Percentiles rank a stretch among this genome's conserved stretches.
phyloP scores from a whole-genome alignment of 208 protist genomes.

The Trypanosoma platydactyli region DNA sequence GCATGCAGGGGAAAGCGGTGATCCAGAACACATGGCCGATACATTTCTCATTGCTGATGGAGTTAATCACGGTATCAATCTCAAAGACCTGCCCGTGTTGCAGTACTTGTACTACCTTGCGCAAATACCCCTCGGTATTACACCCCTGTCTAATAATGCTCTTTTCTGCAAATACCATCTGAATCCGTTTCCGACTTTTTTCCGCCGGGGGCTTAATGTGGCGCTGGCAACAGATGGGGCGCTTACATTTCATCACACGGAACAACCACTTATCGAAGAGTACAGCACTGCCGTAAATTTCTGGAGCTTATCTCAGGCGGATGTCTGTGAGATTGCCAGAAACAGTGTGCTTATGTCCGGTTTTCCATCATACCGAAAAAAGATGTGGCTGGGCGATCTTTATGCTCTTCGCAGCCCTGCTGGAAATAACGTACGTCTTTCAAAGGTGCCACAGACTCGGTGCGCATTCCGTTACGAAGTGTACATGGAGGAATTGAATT shows the following conservation, averaged over 20 bases:
- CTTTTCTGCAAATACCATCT: conserved; percentile 96
- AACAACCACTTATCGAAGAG: conserved; percentile 91
- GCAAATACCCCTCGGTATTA: conserved; percentile 97
- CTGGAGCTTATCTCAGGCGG: conserved; percentile 78
- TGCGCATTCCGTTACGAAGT: conserved; percentile 93
- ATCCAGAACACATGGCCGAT: conserved; percentile 90
- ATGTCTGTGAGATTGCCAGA: conserved; percentile 84
- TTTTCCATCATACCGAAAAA: conserved; percentile 67
- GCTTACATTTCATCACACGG: conserved; percentile 96
- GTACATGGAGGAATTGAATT: conserved; percentile 84
- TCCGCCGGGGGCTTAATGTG: conserved; percentile 95
- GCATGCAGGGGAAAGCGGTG: conserved; percentile 95
- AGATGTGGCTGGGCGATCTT: conserved; percentile 63
- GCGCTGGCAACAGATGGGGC: conserved; percentile 94
- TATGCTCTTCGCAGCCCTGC: conserved; percentile 63
- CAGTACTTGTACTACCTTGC: conserved; percentile 98
- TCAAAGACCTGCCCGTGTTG: conserved; percentile 89
- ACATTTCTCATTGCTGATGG: conserved; percentile 82
- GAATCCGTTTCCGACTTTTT: conserved; percentile 95
- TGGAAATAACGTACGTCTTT: conserved; percentile 89
- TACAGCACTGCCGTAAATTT: conserved; percentile 87
- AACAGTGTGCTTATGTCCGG: conserved; percentile 80
- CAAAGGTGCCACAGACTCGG: conserved; percentile 95
- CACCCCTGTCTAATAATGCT: conserved; percentile 98
- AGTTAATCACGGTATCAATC: conserved; percentile 97